A percentile compares a stretch with the other conserved stretches of the same genome.
Evolutionary conservation across 352 stramenopile species (phyloP).

Genomic region (Pilasporangium apinafurcum): DNA sequence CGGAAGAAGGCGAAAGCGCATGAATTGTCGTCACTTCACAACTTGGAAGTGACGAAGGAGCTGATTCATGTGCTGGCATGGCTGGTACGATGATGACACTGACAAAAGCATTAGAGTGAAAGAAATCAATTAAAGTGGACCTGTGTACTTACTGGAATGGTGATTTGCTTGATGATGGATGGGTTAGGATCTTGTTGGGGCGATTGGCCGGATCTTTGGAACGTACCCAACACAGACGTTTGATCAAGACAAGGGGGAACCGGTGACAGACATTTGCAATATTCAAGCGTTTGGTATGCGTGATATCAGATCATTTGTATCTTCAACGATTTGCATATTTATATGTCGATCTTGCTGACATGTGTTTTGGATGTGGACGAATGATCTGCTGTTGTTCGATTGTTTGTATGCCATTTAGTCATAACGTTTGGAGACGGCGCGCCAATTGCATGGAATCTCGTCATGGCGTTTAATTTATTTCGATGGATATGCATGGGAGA

Average conservation of each 20-base stretch:
- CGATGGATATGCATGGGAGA: slow-evolving; percentile 79
- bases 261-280: slow-evolving; percentile 54
- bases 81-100: slow-evolving; percentile 50
- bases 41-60: slow-evolving; percentile 80
- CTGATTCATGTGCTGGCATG: slow-evolving; percentile 83
- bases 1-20: slow-evolving; percentile 32
- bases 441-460: slow-evolving; percentile 79
- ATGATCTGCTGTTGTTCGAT: neutral
- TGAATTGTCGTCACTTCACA: slow-evolving; percentile 17
- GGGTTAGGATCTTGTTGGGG: slow-evolving; percentile 59
- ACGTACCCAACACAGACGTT: slow-evolving; percentile 63
- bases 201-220: slow-evolving; percentile 62
- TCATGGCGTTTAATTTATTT: slow-evolving; percentile 82
- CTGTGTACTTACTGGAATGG: neutral
- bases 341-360: neutral
- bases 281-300: slow-evolving; percentile 59
- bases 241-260: slow-evolving; percentile 40
- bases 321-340: neutral
- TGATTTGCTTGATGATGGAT: neutral
- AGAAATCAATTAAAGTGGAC: too few relatives aligned
- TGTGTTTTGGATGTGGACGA: neutral
- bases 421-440: slow-evolving; percentile 72
- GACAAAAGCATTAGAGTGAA: too few relatives aligned
- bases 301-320: too few relatives aligned
- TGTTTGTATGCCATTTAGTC: slow-evolving; percentile 19